Conservation (phyloP, 257 asterid species). For the Scutellaria minor region DNA sequence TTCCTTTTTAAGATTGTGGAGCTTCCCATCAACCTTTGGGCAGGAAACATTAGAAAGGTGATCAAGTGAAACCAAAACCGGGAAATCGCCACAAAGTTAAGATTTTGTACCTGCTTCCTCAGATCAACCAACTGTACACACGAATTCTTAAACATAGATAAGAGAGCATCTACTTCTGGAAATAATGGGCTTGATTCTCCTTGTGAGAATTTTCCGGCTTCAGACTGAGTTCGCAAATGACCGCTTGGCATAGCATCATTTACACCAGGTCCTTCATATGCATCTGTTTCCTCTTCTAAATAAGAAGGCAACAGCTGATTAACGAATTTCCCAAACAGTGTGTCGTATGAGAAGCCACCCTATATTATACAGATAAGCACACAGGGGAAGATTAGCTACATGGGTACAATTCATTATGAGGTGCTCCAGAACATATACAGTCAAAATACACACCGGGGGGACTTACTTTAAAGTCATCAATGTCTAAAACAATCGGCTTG, state of each 20-base stretch:
- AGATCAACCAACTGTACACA: conserved; percentile 81
- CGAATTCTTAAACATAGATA: conserved; percentile 82
- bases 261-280: conserved; percentile 62
- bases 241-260: conserved; percentile 67
- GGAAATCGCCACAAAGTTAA: neutral
- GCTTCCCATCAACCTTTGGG: conserved; percentile 84
- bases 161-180: conserved; percentile 92
- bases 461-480: conserved; percentile 90
- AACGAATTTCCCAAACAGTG: conserved; percentile 85
- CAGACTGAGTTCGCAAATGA: conserved; percentile 67
- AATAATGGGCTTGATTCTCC: conserved; percentile 70
- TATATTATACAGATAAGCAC: conserved; percentile 42
- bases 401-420: conserved; percentile 10
- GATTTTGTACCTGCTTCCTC: conserved; percentile 66
- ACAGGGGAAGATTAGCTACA: conserved; percentile 29
- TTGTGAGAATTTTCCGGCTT: conserved; percentile 62
- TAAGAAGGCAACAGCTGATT: conserved; percentile 83
- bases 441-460: conserved; percentile 26
- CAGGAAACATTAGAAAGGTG: conserved; percentile 42
- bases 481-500: conserved; percentile 70
- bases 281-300: conserved; percentile 68
- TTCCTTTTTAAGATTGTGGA: conserved; percentile 78
- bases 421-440: conserved; percentile 10
- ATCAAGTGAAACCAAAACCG: conserved; percentile 21
- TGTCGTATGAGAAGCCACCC: conserved; percentile 97